Evolutionary conservation across 2,329 filamentous ascomycete genomes (phyloP).

Genomic region (Colletotrichum spaethianum): DNA sequence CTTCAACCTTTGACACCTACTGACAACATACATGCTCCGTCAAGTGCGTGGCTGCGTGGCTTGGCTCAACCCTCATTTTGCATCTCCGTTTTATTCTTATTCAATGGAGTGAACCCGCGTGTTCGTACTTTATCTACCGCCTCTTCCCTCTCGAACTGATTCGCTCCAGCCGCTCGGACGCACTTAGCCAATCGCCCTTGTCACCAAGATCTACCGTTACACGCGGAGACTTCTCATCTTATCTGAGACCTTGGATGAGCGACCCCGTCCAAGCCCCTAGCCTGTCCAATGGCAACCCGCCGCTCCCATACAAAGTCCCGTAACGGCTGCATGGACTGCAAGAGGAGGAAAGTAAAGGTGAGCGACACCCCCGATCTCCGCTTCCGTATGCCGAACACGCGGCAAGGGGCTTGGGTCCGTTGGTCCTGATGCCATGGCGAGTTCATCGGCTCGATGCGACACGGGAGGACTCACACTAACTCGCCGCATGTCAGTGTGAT

Average conservation of each 20-base stretch:
- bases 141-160: neutral
- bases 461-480: neutral
- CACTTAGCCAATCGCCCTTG: neutral
- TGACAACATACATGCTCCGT: neutral
- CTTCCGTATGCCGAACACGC: constrained; percentile 16
- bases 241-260: constrained; percentile 12
- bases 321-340: constrained; percentile 51
- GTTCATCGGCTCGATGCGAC: neutral
- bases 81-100: neutral
- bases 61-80: neutral
- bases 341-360: constrained; percentile 52
- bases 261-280: too few relatives aligned
- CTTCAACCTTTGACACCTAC: constrained; percentile 15
- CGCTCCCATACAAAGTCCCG: constrained; percentile 53
- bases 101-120: constrained; percentile 27
- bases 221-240: neutral
- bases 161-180: neutral
- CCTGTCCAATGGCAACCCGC: constrained; percentile 39
- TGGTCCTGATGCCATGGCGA: neutral
- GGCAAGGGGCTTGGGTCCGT: neutral
- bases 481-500: constrained; percentile 41
- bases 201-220: neutral
- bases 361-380: constrained; percentile 14
- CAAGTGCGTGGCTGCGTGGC: neutral
- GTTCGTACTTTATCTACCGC: neutral